These are phyloP conservation scores for Dendrobium chrysotoxum DNA, from an alignment of 106 monocot genomes.

Conservation along the genomic window DNA sequence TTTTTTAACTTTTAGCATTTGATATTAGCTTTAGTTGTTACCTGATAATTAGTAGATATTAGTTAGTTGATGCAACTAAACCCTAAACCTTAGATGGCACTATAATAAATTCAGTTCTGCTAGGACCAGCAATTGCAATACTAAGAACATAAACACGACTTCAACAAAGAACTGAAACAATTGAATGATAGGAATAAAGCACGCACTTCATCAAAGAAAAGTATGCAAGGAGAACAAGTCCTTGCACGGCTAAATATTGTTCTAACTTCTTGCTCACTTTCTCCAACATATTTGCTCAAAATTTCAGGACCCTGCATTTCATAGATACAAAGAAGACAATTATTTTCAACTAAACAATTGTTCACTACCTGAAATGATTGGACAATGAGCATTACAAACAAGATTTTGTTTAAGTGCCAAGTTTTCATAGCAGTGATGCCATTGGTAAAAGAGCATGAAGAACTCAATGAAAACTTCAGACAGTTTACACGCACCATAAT, in stretches of 20 bases:
- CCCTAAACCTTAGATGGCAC: neutral
- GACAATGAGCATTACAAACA: neutral
- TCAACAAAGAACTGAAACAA: neutral
- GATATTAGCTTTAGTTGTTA: neutral
- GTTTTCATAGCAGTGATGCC: neutral
- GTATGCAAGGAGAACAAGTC: slow-evolving; percentile 86
- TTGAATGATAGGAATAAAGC: neutral
- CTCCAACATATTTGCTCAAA: slow-evolving; percentile 92
- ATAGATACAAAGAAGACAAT: slow-evolving; percentile 4
- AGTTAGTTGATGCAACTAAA: too few species aligned
- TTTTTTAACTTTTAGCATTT: neutral
- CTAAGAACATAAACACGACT: neutral
- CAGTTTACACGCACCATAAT: slow-evolving; percentile 47
- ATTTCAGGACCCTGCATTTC: slow-evolving; percentile 72
- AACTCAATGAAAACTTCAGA: neutral
- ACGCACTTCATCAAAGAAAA: slow-evolving; percentile 97
- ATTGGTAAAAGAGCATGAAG: neutral
- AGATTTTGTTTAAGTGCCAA: neutral
- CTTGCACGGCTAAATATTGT: slow-evolving; percentile 84
- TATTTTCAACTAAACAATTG: neutral
- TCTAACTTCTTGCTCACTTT: slow-evolving; percentile 83
- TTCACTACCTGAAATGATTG: neutral
- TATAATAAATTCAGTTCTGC: neutral
- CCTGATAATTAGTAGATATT: neutral
- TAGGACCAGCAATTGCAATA: neutral